Conservation (phyloP, 2,329 filamentous ascomycete species). For the Gnomoniopsis smithogilvyi region DNA sequence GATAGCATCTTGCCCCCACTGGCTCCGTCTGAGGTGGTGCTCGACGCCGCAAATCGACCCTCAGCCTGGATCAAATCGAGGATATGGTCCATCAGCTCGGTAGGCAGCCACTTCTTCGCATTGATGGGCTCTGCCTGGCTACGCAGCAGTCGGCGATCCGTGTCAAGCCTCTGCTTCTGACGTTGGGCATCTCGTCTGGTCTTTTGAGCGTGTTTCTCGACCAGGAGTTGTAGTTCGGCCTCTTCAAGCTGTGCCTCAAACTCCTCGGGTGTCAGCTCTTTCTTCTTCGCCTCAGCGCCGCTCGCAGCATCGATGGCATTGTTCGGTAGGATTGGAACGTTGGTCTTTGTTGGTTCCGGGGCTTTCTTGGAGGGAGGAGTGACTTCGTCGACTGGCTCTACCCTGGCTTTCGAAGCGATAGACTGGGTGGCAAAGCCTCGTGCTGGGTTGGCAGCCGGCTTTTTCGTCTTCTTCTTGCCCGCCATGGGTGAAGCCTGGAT, state of each 20-base stretch:
- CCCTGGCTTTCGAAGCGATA: conserved; percentile 75
- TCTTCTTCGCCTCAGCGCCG: conserved; percentile 30
- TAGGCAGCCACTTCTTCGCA: conserved; percentile 74
- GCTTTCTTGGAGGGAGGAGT: conserved; percentile 22
- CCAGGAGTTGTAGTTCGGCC: conserved; percentile 81
- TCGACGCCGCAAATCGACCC: conserved; percentile 53
- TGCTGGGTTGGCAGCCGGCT: conserved; percentile 80
- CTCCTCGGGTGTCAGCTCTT: conserved; percentile 73
- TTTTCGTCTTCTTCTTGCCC: conserved; percentile 91
- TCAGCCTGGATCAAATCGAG: conserved; percentile 70
- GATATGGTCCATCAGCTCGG: conserved; percentile 74
- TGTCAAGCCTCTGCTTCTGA: conserved; percentile 75
- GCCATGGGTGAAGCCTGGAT: conserved; percentile 53
- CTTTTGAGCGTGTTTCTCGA: conserved; percentile 80
- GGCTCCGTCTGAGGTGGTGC: conserved; percentile 41
- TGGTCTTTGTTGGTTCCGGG: conserved; percentile 19
- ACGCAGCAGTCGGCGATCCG: conserved; percentile 78
- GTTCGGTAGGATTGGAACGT: conserved; percentile 20
- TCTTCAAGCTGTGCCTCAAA: conserved; percentile 86
- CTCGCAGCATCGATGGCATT: conserved; percentile 21
- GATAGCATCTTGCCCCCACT: conserved; percentile 51
- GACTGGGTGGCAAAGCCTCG: conserved; percentile 94
- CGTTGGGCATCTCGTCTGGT: conserved; percentile 75
- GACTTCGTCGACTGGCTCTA: conserved; percentile 46
- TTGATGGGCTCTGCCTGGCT: conserved; percentile 72